These are phyloP conservation scores for Oryza brachyantha DNA, from an alignment of 176 grass and related monocot species.

Conservation along the genomic window DNA sequence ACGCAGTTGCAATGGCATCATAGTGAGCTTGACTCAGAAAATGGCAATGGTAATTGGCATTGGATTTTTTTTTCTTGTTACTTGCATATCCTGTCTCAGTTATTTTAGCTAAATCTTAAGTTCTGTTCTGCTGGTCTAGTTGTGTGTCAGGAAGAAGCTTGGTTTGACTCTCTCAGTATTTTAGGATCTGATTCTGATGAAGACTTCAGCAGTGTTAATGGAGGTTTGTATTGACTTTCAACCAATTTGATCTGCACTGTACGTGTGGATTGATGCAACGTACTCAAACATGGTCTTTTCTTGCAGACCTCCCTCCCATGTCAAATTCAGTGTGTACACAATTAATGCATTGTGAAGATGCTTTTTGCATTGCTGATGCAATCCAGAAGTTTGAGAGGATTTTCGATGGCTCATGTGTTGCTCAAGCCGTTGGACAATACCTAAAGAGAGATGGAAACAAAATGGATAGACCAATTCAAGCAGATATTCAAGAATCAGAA, in stretches of 20 bases:
- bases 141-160: slow-evolving; percentile 85
- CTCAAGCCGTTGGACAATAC: slow-evolving; percentile 59
- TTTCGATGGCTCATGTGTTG: slow-evolving; percentile 37
- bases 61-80: slow-evolving; percentile 15
- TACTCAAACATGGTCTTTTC: slow-evolving; percentile 24
- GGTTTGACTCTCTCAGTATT: slow-evolving; percentile 89
- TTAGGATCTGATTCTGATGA: slow-evolving; percentile 93
- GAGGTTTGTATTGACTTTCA: slow-evolving; percentile 54
- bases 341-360: slow-evolving; percentile 59
- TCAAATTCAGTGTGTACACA: slow-evolving; percentile 47
- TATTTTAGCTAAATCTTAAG: neutral
- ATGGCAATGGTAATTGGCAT: slow-evolving; percentile 63
- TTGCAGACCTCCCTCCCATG: slow-evolving; percentile 63
- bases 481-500: slow-evolving; percentile 34
- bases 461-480: slow-evolving; percentile 37
- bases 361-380: slow-evolving; percentile 52
- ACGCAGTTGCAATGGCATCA: slow-evolving; percentile 93
- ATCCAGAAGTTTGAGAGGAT: slow-evolving; percentile 61
- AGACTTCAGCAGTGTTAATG: slow-evolving; percentile 86
- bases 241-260: slow-evolving; percentile 1
- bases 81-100: neutral
- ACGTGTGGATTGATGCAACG: neutral
- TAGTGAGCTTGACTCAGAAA: slow-evolving; percentile 65
- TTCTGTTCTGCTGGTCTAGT: slow-evolving; percentile 45
- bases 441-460: slow-evolving; percentile 50